Percentiles rank a stretch among this genome's conserved stretches.
These are phyloP conservation scores for Zea luxurians DNA, from an alignment of 176 grass and related monocot species.

Conservation along the genomic window DNA sequence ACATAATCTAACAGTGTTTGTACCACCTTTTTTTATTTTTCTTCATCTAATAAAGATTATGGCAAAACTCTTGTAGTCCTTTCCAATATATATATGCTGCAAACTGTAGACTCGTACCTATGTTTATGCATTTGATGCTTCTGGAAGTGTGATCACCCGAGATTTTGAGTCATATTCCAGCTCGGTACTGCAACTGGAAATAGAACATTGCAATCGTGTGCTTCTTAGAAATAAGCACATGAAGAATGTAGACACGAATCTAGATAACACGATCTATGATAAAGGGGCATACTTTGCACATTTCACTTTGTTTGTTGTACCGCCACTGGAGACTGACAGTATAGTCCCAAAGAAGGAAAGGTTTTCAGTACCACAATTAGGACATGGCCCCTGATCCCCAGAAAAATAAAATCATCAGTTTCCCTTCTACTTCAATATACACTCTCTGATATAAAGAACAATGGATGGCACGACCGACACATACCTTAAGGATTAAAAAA, in stretches of 20 bases:
- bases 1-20: no score
- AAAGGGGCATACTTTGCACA: slow-evolving; percentile 69
- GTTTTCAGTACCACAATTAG: slow-evolving; percentile 90
- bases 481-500: slow-evolving; percentile 87
- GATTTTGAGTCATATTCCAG: slow-evolving; percentile 69
- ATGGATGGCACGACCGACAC: not conserved
- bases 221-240: not conserved
- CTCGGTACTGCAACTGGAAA: slow-evolving; percentile 58
- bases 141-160: slow-evolving; percentile 76
- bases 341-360: slow-evolving; percentile 97
- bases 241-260: not conserved
- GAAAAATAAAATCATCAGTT: slow-evolving; percentile 4
- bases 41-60: no score
- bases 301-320: slow-evolving; percentile 72
- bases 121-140: slow-evolving; percentile 48
- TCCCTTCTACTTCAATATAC: not conserved
- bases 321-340: slow-evolving; percentile 69
- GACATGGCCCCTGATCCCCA: slow-evolving; percentile 71
- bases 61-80: no score
- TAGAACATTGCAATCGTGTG: not conserved
- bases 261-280: slow-evolving; percentile 4
- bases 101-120: slow-evolving; percentile 40
- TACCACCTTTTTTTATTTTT: no score
- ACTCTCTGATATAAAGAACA: not conserved
- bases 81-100: not conserved